Evolutionary conservation across 495 filamentous ascomycete genomes (phyloP), one percentile per base, ranked within the genome.

Genomic region (Aspergillus bridgeri): DNA sequence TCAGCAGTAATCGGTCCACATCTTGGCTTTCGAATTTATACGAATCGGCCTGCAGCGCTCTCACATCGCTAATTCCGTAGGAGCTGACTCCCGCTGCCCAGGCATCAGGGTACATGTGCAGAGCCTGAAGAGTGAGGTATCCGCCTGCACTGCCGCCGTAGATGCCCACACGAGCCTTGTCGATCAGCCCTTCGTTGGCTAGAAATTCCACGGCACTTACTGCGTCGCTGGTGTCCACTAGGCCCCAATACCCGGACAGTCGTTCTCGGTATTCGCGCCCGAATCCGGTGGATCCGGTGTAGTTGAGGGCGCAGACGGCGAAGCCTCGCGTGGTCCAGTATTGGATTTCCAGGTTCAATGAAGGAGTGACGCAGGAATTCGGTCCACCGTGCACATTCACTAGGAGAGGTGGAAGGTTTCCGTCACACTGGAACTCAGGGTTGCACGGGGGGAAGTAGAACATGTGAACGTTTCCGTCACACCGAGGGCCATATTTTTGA

Each of bases 11-110:
- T 15, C 60, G 64, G 18, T 73, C 67, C 33, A 78, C 65, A 60
- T 83, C 80, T 38, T 75, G 69, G 24, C 68, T 72, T 61, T 83
- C 81, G 48, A 81, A 76, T 62, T 83, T 83, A 53, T 82, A 79
- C 1, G 78, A 81, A 38, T 72, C 71, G 1, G 63, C 73, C 19
- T 63, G 66, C 7, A 81, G 61, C 5, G 64, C 63, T 51, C 64
- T 61, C 21, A 81, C 57, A 49, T 81, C 77, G 54, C 70, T 69
- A 44, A 82, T 75, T 5, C 79, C 79, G 55, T 74, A 80, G 1
- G 64, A 65, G 55, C 70, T 73, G 9, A 76, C 63, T 3, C 75
- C 79, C 0, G 68, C 75, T 2, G 78, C 75, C 66, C 67, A 73
- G 20, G 66, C 50, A 27, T 68, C 62, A 0, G 72, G 70, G 27